Evolutionary conservation across 2,329 filamentous ascomycete genomes (phyloP).

Genomic region (Verticillium nonalfalfae): DNA sequence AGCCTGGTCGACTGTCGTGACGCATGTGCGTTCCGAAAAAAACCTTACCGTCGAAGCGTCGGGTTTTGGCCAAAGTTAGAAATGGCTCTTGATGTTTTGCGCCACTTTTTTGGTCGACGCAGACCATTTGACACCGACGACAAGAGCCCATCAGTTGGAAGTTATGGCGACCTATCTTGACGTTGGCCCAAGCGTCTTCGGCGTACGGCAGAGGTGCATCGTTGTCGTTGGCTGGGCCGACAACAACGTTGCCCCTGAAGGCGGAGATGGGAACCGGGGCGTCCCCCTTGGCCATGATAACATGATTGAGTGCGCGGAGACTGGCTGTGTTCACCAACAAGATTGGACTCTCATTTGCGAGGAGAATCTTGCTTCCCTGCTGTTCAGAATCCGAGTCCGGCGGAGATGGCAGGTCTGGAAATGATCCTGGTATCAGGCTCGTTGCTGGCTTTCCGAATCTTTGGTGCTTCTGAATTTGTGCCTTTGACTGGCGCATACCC

Average conservation of each 20-base stretch:
- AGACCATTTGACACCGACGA: conserved; percentile 92
- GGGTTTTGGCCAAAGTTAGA: conserved; percentile 78
- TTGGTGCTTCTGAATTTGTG: conserved; percentile 58
- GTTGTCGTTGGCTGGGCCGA: conserved; percentile 36
- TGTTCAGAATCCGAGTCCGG: conserved; percentile 51
- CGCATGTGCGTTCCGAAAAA: conserved; percentile 83
- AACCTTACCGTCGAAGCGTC: conserved; percentile 76
- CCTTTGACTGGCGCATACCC: conserved; percentile 64
- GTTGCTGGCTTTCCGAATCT: not conserved
- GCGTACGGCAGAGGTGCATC: conserved; percentile 55
- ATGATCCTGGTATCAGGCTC: conserved; percentile 43
- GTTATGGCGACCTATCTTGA: conserved; percentile 58
- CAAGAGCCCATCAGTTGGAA: conserved; percentile 78
- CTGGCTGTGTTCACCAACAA: conserved; percentile 77
- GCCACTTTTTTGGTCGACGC: conserved; percentile 79
- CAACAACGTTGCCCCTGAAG: conserved; percentile 84
- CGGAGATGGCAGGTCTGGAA: conserved; percentile 46
- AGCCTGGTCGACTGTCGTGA: conserved; percentile 23
- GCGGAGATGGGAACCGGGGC: conserved; percentile 62
- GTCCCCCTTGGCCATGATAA: conserved; percentile 55
- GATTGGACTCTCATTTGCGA: conserved; percentile 94
- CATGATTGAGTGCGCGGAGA: conserved; percentile 68
- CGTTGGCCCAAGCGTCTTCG: conserved; percentile 70
- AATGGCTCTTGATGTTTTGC: conserved; percentile 79
- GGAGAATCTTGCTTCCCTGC: conserved; percentile 51